Evolutionary conservation across 2,329 filamentous ascomycete genomes (phyloP).

Genomic region (Alternaria panax): DNA sequence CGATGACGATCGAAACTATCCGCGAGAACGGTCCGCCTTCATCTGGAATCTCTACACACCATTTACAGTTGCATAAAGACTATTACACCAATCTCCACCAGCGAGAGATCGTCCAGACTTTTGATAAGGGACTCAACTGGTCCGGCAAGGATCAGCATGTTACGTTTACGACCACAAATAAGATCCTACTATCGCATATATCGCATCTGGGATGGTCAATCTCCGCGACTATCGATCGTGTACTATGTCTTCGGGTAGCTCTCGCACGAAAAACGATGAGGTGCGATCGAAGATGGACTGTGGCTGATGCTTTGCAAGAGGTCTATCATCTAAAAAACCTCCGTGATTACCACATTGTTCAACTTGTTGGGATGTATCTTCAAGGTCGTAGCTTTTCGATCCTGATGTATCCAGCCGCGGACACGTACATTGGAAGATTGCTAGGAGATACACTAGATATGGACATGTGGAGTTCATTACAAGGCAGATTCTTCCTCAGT

Average conservation of each 20-base stretch:
- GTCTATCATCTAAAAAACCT: slow-evolving; percentile 28
- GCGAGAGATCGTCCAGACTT: slow-evolving; percentile 2
- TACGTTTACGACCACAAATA: slow-evolving; percentile 16
- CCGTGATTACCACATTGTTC: slow-evolving; percentile 25
- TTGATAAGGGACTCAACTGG: slow-evolving; percentile 28
- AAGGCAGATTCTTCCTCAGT: neutral
- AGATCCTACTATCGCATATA: slow-evolving; percentile 13
- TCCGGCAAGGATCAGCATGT: slow-evolving; percentile 35
- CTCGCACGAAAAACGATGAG: slow-evolving; percentile 29
- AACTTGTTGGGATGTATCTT: slow-evolving; percentile 27
- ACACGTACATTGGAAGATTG: slow-evolving; percentile 19
- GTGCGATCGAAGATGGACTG: slow-evolving; percentile 10
- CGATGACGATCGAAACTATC: neutral
- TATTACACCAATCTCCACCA: neutral
- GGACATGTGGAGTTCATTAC: neutral
- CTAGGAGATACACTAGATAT: slow-evolving; percentile 16
- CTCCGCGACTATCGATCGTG: slow-evolving; percentile 21
- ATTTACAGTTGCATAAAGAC: neutral
- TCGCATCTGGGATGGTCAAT: slow-evolving; percentile 13
- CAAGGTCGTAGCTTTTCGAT: slow-evolving; percentile 21
- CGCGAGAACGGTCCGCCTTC: neutral
- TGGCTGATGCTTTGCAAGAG: slow-evolving; percentile 17
- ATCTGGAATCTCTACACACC: neutral
- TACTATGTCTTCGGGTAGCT: slow-evolving; percentile 23
- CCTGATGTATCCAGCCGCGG: slow-evolving; percentile 29